Base-by-base conservation (phyloP, 148 eudicot species). In the Polygonum aviculare region DNA sequence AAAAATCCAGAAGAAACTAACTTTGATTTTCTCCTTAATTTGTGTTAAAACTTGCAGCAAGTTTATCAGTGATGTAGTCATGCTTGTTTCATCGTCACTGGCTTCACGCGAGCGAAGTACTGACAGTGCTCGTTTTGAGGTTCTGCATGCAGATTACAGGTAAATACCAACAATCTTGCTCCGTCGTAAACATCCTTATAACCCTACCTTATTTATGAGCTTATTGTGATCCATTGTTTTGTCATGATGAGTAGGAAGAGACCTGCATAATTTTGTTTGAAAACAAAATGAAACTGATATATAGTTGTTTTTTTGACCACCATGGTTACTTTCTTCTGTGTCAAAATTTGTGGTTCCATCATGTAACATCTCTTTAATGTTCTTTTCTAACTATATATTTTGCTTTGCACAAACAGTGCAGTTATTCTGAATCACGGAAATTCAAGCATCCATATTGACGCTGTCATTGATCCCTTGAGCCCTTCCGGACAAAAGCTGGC, bases 401-500 rank as follows among this genome's bases (percentile, higher is more conserved):
- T 72, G 6, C 15, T 79, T 77, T 50, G 72, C 75, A 15, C 60
- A 12, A 60, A 41, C 92, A 94, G 98, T 87, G 98, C 98, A 86
- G 93, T 94, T 78, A 75, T 88, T 83, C 75, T 92, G 75, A 77
- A 87, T 47, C 84, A 82, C 67, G 93, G 86, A 80, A 80, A 85
- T 45, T 84, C 96, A 63, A 85, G 88, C 88, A 85, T 94, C 79
- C 97, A 92, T 81, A 89, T 94, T 51, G 98, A 94, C 84, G 98
- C 97, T 75, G 98, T 94, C 40, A 81, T 94, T 84, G 98, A 94
- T 84, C 98, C 98, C 70, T 85, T 94, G 85, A 90, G 98, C 83
- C 73, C 93, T 54, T 85, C 95, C 62, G 98, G 94, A 77, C 97
- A 92, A 82, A 94, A 92, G 86, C 79, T 94, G 67, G 81, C 98